Base-by-base conservation (phyloP, 2,329 filamentous ascomycete species). In the Diplodia scrobiculata region DNA sequence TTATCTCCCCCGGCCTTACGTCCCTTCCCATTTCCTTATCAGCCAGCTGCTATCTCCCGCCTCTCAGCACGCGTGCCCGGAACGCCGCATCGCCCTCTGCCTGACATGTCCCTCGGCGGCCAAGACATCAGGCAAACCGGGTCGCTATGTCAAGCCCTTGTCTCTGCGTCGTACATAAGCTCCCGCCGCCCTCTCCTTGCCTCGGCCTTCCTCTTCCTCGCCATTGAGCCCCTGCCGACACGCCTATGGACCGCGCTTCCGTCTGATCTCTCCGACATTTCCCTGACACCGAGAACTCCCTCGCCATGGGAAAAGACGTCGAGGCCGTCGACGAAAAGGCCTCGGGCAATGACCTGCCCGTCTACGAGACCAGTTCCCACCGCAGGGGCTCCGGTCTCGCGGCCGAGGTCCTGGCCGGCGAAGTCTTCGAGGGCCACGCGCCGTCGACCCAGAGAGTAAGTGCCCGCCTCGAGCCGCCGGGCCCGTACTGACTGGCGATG, bases 401-500 rank as follows among this genome's bases (percentile, higher is more conserved):
- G 17, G 27, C 63, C 5, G 63, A 65, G 1, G 51, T 65, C 10
- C 63, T 65, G 17, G 63, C 63, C 19, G 63, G 63, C 11, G 65
- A 66, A 6, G 58, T 66, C 36, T 62, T 66, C 34, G 65, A 66
- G 36, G 65, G 55, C 6, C 55, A 62, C 13, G 17, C 32, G 13
- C 50, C 54, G 65, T 10, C 55, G 13, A 66, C 65, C 7, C 34
- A 66, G 34, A 52, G 65, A 27, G 65, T 66, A 51, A 47, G 65
- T 50, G 29, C 14, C 5, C n/a, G 27, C 53, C 14, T 25, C 48
- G 29, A 32, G 29, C 27, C 34, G 17, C 10, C 25, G 14, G 21
- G 19, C 45, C 10, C 63, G 1, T 36, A 38, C 51, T 65, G 13
- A 62, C 41, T 29, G 17, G 0, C 19, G 2, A 9, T 17, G 0